Conservation (phyloP, 306 rosid genomes). For the Dicorynia guianensis region DNA sequence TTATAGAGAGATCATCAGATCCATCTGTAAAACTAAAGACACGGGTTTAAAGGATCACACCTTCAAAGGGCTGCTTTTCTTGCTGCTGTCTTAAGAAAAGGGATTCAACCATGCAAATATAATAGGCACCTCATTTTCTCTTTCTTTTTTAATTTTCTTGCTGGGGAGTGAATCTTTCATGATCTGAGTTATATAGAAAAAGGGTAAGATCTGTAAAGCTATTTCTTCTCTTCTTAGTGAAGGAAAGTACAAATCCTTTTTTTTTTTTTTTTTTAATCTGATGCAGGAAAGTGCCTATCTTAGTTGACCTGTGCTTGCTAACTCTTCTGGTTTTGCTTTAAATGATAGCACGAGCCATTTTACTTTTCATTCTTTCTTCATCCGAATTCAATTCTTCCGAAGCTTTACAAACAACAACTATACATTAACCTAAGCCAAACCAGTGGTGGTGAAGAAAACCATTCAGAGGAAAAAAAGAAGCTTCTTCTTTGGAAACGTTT, state of each 20-base stretch:
- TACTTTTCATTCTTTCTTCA: background rate
- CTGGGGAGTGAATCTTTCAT: slow-evolving; percentile 22
- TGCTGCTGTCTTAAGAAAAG: slow-evolving; percentile 36
- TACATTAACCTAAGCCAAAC: background rate
- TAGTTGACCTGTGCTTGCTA: slow-evolving; percentile 28
- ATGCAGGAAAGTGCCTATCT: slow-evolving; percentile 33
- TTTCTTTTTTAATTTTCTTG: slow-evolving; percentile 39
- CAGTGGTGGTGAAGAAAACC: background rate
- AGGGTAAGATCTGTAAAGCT: slow-evolving; percentile 39
- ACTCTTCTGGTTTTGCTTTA: slow-evolving; percentile 37
- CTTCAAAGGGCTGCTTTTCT: slow-evolving; percentile 2
- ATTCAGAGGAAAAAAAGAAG: background rate
- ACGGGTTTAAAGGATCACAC: slow-evolving; percentile 22
- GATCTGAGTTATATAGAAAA: slow-evolving; percentile 26
- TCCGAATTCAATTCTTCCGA: slow-evolving; percentile 24
- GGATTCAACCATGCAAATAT: slow-evolving; percentile 14
- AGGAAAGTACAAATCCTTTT: slow-evolving; percentile 58
- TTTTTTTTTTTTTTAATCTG: slow-evolving; percentile 16
- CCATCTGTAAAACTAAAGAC: slow-evolving; percentile 31
- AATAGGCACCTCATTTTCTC: background rate
- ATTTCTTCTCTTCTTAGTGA: slow-evolving; percentile 68
- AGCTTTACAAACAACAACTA: background rate
- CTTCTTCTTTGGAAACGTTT: slow-evolving; percentile 27
- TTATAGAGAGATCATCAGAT: slow-evolving; percentile 23
- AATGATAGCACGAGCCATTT: background rate